Conservation (phyloP, 73 alveolate genomes). For the Symbiodinium pilosum region DNA sequence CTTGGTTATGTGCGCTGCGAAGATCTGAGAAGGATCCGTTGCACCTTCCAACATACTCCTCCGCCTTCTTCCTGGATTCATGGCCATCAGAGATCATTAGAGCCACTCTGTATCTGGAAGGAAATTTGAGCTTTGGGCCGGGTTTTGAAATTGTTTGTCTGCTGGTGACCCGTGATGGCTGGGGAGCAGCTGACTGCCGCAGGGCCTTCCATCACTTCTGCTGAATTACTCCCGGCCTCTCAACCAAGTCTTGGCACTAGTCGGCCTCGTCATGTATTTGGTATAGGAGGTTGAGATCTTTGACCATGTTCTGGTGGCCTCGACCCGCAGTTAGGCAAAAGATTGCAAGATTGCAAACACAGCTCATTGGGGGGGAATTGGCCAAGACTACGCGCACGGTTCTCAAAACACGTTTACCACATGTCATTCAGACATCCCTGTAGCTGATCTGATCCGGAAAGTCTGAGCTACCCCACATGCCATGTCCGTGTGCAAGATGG, state of each 20-base stretch:
- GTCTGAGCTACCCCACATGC: background rate
- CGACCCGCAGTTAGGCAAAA: no score
- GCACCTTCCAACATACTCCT: constrained; percentile 13
- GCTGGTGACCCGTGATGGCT: background rate
- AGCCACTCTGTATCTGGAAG: background rate
- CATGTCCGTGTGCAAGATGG: constrained; percentile 84
- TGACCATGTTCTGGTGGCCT: constrained; percentile 92
- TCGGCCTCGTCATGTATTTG: constrained; percentile 56
- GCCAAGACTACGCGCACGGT: no score
- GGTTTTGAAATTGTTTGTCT: background rate
- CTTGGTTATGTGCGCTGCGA: background rate
- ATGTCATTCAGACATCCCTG: no score
- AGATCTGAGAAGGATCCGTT: background rate
- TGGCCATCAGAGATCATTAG: no score
- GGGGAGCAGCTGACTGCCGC: constrained; percentile 8
- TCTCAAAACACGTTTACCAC: no score
- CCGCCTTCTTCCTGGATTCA: background rate
- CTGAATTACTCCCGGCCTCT: background rate
- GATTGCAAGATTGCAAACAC: no score
- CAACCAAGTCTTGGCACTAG: background rate
- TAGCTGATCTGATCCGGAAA: no score
- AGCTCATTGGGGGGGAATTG: no score
- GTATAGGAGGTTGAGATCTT: constrained; percentile 68
- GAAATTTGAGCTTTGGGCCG: background rate
- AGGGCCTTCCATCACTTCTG: background rate